A percentile compares a stretch with the other conserved stretches of the same genome.
phyloP scores from a whole-genome alignment of 2,329 filamentous ascomycete genomes.

The Blumeria hordei region DNA sequence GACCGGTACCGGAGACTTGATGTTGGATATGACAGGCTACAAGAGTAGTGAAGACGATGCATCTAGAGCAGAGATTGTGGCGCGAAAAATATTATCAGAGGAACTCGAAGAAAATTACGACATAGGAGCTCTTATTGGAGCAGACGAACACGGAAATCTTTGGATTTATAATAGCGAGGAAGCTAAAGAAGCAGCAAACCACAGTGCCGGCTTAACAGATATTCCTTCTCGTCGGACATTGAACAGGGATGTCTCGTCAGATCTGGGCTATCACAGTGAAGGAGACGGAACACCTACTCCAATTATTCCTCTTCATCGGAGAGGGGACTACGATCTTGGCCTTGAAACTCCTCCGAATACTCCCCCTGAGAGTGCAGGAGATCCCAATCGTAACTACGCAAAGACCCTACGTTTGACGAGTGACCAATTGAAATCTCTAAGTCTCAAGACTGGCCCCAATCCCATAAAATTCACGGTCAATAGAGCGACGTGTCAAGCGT shows the following conservation, averaged over 20 bases:
- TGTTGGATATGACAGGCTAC: constrained; percentile 95
- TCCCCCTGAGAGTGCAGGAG: constrained; percentile 37
- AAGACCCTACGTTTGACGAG: constrained; percentile 90
- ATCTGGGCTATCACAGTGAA: constrained; percentile 90
- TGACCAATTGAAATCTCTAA: constrained; percentile 71
- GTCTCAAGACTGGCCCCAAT: constrained; percentile 69
- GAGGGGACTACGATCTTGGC: constrained; percentile 36
- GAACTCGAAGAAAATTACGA: constrained; percentile 90
- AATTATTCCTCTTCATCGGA: constrained; percentile 24
- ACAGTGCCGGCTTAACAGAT: constrained; percentile 27
- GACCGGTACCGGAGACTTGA: constrained; percentile 80
- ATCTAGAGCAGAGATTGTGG: constrained; percentile 75
- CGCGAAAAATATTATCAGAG: constrained; percentile 74
- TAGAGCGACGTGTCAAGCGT: constrained; percentile 70
- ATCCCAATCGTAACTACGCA: constrained; percentile 71
- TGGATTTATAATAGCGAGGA: constrained; percentile 99
- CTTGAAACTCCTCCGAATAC: constrained; percentile 42
- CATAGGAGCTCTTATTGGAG: constrained; percentile 82
- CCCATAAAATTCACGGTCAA: constrained; percentile 93
- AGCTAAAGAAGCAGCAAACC: constrained; percentile 70
- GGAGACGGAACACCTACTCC: constrained; percentile 31
- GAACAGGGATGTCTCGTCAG: constrained; percentile 48
- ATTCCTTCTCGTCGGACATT: constrained; percentile 15
- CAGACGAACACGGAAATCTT: constrained; percentile 88
- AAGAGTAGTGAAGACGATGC: constrained; percentile 87